These are phyloP conservation scores for Noccaea bulbosa DNA, from an alignment of 345 rosid genomes.

Conservation along the genomic window DNA sequence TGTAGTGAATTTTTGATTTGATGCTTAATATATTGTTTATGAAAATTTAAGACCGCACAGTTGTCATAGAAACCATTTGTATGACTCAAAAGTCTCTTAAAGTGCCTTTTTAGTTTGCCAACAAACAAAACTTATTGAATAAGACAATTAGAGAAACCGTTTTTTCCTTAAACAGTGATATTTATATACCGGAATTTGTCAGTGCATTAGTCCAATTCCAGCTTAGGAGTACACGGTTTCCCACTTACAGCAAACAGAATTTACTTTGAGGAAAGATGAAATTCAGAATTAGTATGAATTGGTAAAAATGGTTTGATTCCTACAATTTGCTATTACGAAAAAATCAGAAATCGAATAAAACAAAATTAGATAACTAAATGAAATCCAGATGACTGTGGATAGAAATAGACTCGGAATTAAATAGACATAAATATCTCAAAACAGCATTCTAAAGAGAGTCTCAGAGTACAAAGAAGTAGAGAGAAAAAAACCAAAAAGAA, in stretches of 20 bases:
- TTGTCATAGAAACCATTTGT: slow-evolving; percentile 1
- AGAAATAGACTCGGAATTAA: neutral
- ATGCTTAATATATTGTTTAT: neutral
- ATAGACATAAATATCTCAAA: neutral
- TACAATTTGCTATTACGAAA: too few relatives aligned
- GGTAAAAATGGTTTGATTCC: too few relatives aligned
- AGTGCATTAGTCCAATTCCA: neutral
- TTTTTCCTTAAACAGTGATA: neutral
- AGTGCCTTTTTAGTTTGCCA: neutral
- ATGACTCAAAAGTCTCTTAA: neutral
- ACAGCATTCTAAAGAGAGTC: neutral
- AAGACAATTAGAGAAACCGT: neutral
- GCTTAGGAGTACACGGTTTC: too few relatives aligned
- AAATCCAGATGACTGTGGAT: too few relatives aligned
- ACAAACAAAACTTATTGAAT: neutral
- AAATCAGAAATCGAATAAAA: too few relatives aligned
- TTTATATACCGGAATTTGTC: neutral
- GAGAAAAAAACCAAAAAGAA: neutral
- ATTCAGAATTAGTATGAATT: too few relatives aligned
- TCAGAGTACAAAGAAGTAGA: neutral
- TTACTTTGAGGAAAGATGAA: too few relatives aligned
- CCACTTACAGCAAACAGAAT: too few relatives aligned
- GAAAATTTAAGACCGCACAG: slow-evolving; percentile 12
- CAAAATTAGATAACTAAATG: too few relatives aligned
- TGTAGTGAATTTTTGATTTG: neutral